phyloP scores from a whole-genome alignment of 768 basidiomycete species.

The Lactarius akahatsu region DNA sequence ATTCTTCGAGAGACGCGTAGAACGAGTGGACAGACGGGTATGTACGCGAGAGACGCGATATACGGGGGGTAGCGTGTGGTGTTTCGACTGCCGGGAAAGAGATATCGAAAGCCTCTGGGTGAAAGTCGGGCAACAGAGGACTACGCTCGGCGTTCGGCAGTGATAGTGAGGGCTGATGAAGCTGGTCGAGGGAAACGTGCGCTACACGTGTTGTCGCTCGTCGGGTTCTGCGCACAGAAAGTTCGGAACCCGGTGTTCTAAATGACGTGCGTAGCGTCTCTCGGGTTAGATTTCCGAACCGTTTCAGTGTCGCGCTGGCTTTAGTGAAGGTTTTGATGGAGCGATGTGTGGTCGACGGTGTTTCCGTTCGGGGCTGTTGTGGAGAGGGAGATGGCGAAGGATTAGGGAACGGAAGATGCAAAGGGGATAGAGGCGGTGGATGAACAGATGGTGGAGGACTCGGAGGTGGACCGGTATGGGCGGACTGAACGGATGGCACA shows the following conservation, averaged over 20 bases:
- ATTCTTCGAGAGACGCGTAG: slow-evolving; percentile 30
- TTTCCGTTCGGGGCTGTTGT: slow-evolving; percentile 15
- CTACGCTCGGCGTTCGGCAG: slow-evolving; percentile 3
- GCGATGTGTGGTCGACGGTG: slow-evolving; percentile 22
- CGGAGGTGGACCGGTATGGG: slow-evolving; percentile 2
- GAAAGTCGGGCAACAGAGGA: slow-evolving; percentile 25
- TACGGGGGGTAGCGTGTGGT: slow-evolving; percentile 20
- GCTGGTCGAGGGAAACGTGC: slow-evolving; percentile 24
- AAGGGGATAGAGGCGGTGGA: slow-evolving; percentile 15
- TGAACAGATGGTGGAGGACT: slow-evolving; percentile 9
- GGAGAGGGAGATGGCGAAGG: slow-evolving; percentile 11
- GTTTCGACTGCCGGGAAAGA: slow-evolving; percentile 26
- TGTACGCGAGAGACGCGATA: slow-evolving; percentile 15
- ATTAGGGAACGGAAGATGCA: slow-evolving; percentile 20
- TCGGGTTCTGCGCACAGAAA: slow-evolving; percentile 14
- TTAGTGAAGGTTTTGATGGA: slow-evolving; percentile 27
- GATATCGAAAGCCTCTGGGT: slow-evolving; percentile 27
- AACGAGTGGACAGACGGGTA: slow-evolving; percentile 30
- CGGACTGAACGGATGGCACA: slow-evolving; percentile 10
- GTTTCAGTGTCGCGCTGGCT: slow-evolving; percentile 26
- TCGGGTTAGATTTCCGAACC: slow-evolving; percentile 26
- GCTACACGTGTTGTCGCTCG: slow-evolving; percentile 23
- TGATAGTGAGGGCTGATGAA: slow-evolving; percentile 16
- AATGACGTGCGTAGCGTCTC: slow-evolving; percentile 28
- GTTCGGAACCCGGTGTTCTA: slow-evolving; percentile 26